Conservation (phyloP, 164 flowering plant genomes). For the Vitis vinifera region ASM3070453v1 NC_081816.1:16565001-16565500, state of each 20-base stretch:
- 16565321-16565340: conserved; percentile 43
- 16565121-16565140: no score
- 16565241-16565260: conserved; percentile 39
- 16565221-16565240: conserved; percentile 23
- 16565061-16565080: no score
- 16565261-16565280: conserved; percentile 48
- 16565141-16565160: conserved; percentile 18
- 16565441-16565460: conserved; percentile 45
- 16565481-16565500: conserved; percentile 34
- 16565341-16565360: conserved; percentile 46
- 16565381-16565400: conserved; percentile 32
- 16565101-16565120: background rate
- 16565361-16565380: conserved; percentile 47
- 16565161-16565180: conserved; percentile 50
- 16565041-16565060: no score
- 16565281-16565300: conserved; percentile 41
- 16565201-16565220: conserved; percentile 29
- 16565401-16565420: conserved; percentile 32
- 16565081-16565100: no score
- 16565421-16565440: conserved; percentile 34
- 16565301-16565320: conserved; percentile 44
- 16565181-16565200: conserved; percentile 46
- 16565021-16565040: no score
- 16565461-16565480: conserved; percentile 32
- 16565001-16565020: no score